Evolutionary conservation across 2,329 filamentous ascomycete genomes (phyloP).

Genomic region (Microsporum canis): DNA sequence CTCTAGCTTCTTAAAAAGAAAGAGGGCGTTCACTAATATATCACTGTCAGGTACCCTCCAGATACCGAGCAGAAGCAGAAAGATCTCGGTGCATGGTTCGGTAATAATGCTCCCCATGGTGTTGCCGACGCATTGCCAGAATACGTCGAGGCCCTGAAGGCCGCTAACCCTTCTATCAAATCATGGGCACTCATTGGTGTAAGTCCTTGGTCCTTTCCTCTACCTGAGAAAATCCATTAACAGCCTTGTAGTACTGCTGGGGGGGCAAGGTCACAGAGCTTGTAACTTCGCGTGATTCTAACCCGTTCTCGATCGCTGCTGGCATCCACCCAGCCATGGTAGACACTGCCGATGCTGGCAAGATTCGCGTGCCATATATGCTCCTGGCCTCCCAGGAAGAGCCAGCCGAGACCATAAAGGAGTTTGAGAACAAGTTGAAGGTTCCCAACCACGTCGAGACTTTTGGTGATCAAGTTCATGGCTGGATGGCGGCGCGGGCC

Average conservation of each 20-base stretch:
- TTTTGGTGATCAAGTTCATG: background rate
- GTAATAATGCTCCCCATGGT: background rate
- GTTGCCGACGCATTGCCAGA: background rate
- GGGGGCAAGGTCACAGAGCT: background rate
- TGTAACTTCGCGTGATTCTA: background rate
- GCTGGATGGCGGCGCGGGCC: background rate
- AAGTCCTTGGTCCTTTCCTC: background rate
- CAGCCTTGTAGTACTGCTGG: background rate
- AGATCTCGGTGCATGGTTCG: background rate
- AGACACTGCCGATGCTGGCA: background rate
- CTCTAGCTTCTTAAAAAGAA: too few relatives aligned
- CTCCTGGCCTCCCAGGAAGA: background rate
- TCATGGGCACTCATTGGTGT: background rate
- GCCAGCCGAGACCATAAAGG: background rate
- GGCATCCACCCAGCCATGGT: background rate
- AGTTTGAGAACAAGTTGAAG: background rate
- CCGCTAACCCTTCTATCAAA: background rate
- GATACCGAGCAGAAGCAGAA: background rate
- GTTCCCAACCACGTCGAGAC: background rate
- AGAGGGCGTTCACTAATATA: background rate
- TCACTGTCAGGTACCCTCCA: background rate
- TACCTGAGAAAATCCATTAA: background rate
- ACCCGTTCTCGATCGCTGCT: background rate
- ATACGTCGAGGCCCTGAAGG: background rate
- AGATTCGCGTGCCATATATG: background rate